Evolutionary conservation across 441 rosid genomes (phyloP).

Genomic region (Erysimum pusillum): DNA sequence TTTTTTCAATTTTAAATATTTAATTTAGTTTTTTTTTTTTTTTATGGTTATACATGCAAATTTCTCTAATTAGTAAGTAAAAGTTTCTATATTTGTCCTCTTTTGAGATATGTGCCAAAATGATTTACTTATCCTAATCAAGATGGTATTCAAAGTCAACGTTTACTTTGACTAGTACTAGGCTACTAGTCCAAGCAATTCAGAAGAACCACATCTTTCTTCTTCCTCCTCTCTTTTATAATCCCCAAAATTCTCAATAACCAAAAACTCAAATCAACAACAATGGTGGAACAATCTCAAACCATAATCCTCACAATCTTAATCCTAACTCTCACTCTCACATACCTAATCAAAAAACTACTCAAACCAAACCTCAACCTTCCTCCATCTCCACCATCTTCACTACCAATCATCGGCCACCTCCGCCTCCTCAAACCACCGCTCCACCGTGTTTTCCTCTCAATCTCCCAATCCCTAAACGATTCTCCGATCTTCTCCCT

Average conservation of each 20-base stretch:
- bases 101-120: too few relatives aligned
- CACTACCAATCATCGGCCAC: slow-evolving; percentile 63
- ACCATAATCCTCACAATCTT: slow-evolving; percentile 12
- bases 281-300: slow-evolving; percentile 33
- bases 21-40: too few relatives aligned
- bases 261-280: not conserved
- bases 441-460: slow-evolving; percentile 28
- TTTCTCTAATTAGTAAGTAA: too few relatives aligned
- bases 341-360: not conserved
- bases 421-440: slow-evolving; percentile 52
- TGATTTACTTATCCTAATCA: too few relatives aligned
- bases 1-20: too few relatives aligned
- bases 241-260: not conserved
- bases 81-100: too few relatives aligned
- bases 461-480: slow-evolving; percentile 45
- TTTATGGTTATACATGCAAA: too few relatives aligned
- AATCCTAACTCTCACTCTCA: slow-evolving; percentile 5
- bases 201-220: not conserved
- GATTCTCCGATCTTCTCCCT: slow-evolving; percentile 52
- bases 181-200: too few relatives aligned
- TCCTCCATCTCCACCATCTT: slow-evolving; percentile 39
- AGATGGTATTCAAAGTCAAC: too few relatives aligned
- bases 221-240: not conserved
- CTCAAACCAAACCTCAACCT: slow-evolving; percentile 18
- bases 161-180: too few relatives aligned